Evolutionary conservation across 257 asterid species (phyloP).

Genomic region (Nicotiana undulata): DNA sequence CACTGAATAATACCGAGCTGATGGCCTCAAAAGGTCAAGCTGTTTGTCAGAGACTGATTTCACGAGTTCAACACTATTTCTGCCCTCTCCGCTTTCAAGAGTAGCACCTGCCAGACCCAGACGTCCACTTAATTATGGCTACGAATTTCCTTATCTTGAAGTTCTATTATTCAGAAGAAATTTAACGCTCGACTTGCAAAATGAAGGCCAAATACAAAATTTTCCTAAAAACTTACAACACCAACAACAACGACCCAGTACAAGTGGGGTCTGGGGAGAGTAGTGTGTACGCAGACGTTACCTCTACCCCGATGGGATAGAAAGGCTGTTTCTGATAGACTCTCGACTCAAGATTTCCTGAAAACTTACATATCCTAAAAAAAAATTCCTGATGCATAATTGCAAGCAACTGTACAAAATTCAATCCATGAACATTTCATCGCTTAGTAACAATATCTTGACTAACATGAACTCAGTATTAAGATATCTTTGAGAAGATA

Average conservation of each 20-base stretch:
- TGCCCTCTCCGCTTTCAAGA: slow-evolving; percentile 65
- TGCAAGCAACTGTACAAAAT: neutral
- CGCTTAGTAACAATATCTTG: neutral
- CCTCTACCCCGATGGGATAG: too few relatives aligned
- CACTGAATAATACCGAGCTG: slow-evolving; percentile 75
- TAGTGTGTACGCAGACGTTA: too few relatives aligned
- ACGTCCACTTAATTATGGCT: slow-evolving; percentile 30
- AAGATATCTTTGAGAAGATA: neutral
- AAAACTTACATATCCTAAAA: neutral
- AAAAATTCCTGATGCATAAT: neutral
- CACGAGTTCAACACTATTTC: slow-evolving; percentile 68
- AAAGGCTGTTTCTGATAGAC: too few relatives aligned
- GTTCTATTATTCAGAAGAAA: neutral
- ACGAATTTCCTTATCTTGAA: slow-evolving; percentile 5
- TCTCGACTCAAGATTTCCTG: too few relatives aligned
- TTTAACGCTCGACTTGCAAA: neutral
- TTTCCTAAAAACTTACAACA: neutral
- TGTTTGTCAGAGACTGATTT: slow-evolving; percentile 82
- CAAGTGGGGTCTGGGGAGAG: too few relatives aligned
- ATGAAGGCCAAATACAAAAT: neutral
- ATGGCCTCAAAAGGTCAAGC: slow-evolving; percentile 93
- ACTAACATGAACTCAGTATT: neutral
- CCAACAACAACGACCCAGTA: too few relatives aligned
- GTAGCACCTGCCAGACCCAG: slow-evolving; percentile 68
- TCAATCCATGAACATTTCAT: neutral